Evolutionary conservation across 805 yeast species (phyloP), one percentile per base, ranked within the genome.

Genomic region (Saturnispora saitoi): DNA sequence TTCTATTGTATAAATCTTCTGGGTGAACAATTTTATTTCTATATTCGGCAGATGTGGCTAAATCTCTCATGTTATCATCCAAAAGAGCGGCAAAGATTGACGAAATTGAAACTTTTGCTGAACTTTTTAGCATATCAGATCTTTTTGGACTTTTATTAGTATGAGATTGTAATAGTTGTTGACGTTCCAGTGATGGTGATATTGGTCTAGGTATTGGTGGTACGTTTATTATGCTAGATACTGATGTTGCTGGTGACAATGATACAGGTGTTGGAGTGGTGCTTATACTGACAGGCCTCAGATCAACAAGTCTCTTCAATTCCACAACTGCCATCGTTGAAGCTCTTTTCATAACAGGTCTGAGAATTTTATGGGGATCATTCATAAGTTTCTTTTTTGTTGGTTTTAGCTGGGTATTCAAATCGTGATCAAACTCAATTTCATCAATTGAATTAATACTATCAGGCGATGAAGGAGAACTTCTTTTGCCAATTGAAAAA

Each of bases 11-110:
- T 8, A 63, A 47, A 34, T 54, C 57, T 43, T 52, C 51, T 5
- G 68, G 68, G 14, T 57, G 53, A 19, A 64, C 54, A 17, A 62
- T 52, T 30, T 51, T 54, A 29, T 58, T 54, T 36, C 50, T 56
- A 49, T 53, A 64, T 43, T 64, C 67, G 4, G 64, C 56, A 12
- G 63, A 54, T 1, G 51, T 50, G 1, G 62, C 54, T 22, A 64
- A 48, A 34, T 64, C 68, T 22, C 47, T 50, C 52, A 59, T 51
- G 30, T 62, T 51, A 20, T 54, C 60, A 36, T 61, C 62, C 17
- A 62, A 50, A 12, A 64, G 48, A 12, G 59, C 59, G 8, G 60
- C 58, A 34, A 64, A 49, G 43, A 64, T 53, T 19, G 61, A 60
- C 17, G 52, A 54, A 11, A 63, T 49, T 2, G 58, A 52, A 42